Conservation (phyloP, 768 basidiomycete genomes). For the Mycena vulgaris region DNA sequence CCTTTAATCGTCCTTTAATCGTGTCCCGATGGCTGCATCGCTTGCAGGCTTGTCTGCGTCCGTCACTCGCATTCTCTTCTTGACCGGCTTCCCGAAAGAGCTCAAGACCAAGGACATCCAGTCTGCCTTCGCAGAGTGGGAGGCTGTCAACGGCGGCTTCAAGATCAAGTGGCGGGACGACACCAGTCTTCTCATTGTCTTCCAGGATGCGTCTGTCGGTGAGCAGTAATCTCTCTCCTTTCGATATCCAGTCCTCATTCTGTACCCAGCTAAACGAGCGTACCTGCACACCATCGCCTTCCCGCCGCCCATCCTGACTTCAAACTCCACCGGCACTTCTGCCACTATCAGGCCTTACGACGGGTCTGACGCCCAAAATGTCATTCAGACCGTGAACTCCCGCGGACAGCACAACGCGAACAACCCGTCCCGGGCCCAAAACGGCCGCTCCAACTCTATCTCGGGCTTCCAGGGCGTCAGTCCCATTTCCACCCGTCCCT, state of each 20-base stretch:
- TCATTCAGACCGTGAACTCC: constrained; percentile 88
- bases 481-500: constrained; percentile 45
- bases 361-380: constrained; percentile 90
- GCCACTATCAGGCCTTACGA: constrained; percentile 92
- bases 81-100: constrained; percentile 95
- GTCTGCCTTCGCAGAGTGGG: constrained; percentile 90
- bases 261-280: constrained; percentile 86
- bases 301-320: constrained; percentile 80
- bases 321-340: constrained; percentile 63
- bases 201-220: constrained; percentile 92
- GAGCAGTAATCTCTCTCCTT: constrained; percentile 54
- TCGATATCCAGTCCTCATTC: background rate
- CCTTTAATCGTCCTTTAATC: constrained; percentile 45
- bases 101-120: constrained; percentile 99
- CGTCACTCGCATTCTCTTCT: constrained; percentile 93
- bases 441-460: constrained; percentile 76
- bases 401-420: constrained; percentile 76
- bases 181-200: constrained; percentile 95
- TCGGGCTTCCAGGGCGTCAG: constrained; percentile 73
- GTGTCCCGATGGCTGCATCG: constrained; percentile 72
- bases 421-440: constrained; percentile 80
- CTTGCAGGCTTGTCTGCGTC: constrained; percentile 92
- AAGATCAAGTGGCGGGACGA: constrained; percentile 99
- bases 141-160: constrained; percentile 89
- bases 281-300: constrained; percentile 92